phyloP scores from a whole-genome alignment of 306 rosid genomes.

The Citrullus colocynthis region DNA sequence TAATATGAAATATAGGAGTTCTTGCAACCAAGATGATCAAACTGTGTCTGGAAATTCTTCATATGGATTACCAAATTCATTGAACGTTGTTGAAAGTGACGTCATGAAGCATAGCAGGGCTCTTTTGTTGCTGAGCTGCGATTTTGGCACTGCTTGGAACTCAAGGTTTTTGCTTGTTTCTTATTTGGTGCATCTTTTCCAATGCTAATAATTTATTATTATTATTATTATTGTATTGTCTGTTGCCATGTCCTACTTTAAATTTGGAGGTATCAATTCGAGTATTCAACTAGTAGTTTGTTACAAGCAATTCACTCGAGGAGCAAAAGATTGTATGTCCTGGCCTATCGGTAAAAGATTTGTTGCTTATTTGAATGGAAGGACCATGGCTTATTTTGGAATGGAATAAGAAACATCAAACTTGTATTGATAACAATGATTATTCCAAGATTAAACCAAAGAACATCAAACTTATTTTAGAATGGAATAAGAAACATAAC shows the following conservation, averaged over 20 bases:
- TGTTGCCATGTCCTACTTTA: background rate
- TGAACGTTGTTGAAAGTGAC: conserved; percentile 23
- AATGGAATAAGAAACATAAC: no score
- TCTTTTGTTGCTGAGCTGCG: conserved; percentile 63
- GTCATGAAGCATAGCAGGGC: conserved; percentile 67
- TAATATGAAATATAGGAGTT: conserved; percentile 31
- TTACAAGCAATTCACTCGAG: background rate
- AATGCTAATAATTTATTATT: background rate
- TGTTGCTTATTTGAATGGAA: background rate
- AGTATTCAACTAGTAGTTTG: background rate
- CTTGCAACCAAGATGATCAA: conserved; percentile 13
- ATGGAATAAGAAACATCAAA: background rate
- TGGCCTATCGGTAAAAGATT: background rate
- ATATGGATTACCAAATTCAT: conserved; percentile 16
- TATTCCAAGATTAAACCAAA: background rate
- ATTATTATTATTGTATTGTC: background rate
- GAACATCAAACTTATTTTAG: background rate
- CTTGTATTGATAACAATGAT: background rate
- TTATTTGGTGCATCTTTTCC: background rate
- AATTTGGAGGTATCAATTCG: background rate
- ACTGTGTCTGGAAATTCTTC: conserved; percentile 9
- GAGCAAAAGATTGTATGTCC: background rate
- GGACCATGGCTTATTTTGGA: background rate
- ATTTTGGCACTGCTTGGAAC: conserved; percentile 84
- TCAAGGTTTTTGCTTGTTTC: conserved; percentile 39